Evolutionary conservation across 1,139 yeast species (phyloP).

Genomic region (Suhomyces chickasaworum): DNA sequence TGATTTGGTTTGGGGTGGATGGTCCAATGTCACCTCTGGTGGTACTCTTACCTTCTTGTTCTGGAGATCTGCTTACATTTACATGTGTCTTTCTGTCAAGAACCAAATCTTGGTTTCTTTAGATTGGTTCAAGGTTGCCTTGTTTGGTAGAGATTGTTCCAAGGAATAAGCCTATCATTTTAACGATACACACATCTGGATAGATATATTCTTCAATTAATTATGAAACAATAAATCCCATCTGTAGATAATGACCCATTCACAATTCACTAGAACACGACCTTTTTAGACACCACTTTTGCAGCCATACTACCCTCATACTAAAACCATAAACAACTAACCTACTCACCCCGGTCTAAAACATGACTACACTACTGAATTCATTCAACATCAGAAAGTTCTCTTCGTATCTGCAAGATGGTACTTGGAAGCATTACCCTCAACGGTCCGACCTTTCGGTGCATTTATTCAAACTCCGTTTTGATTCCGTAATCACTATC

Average conservation of each 20-base stretch:
- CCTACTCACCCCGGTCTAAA: no score
- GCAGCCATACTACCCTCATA: no score
- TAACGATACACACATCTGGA: not conserved
- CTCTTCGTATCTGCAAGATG: slow-evolving; percentile 13
- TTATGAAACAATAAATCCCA: not conserved
- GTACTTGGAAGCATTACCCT: slow-evolving; percentile 31
- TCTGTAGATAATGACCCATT: no score
- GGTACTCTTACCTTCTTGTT: slow-evolving; percentile 86
- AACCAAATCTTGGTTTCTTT: slow-evolving; percentile 81
- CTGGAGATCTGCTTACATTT: slow-evolving; percentile 93
- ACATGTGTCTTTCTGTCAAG: slow-evolving; percentile 89
- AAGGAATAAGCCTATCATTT: slow-evolving; percentile 40
- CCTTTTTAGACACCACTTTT: no score
- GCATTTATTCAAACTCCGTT: slow-evolving; percentile 17
- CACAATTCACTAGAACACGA: no score
- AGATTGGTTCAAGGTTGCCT: slow-evolving; percentile 85
- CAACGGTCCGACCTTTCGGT: slow-evolving; percentile 29
- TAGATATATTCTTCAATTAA: slow-evolving; percentile 3
- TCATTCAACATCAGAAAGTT: slow-evolving; percentile 16
- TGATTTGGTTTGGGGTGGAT: slow-evolving; percentile 85
- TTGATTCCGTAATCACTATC: slow-evolving; percentile 8
- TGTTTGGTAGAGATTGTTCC: slow-evolving; percentile 86
- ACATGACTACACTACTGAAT: slow-evolving; percentile 10
- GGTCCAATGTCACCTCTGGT: slow-evolving; percentile 78
- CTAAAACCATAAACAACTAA: no score